Base-by-base conservation (phyloP, 306 rosid genomes). In the Quillaja saponaria region DNA sequence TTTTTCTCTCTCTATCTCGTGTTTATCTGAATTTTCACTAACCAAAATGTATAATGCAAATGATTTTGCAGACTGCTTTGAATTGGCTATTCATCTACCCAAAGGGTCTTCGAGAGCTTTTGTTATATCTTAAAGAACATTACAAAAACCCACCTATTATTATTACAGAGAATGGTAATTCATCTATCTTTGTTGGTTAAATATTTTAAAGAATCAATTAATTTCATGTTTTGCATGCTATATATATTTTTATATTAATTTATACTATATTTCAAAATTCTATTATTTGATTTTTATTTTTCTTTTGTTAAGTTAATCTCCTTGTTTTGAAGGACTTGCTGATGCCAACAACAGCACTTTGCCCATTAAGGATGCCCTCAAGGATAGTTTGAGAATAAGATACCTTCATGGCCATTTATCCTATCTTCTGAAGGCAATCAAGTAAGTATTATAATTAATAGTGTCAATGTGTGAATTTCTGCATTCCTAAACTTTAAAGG, bases 141-240 rank as follows among this genome's bases (percentile, higher is more conserved):
- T 85, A 76, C 73, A 74, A 80, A 6, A 57, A 79, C 46, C 88
- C 91, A 17, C 31, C 61, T 1, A 51, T 87, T 33, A 71, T 68
- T 72, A 61, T 87, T 15, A 87, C 86, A 13, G 95, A 87, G 61
- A 87, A 84, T 46, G 95, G 95, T 83, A 75, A 45, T 8, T 14
- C 17, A 13, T 9, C 39, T 15, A 13, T 20, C 15, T 20, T 3
- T 37, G 40, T 37, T 37, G 40, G 40, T 37, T 6, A 5, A 10
- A 1, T 55, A 3, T 18, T 6, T 5, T 19, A 12, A 11, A 6
- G n/a, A 10, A n/a, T 18, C 0, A 41, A 25, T 14, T 62, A 37
- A 37, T n/a, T n/a, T n/a, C n/a, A n/a, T 15, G 1, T 18, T 40
- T 67, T n/a, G 13, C 5, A 9, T 7, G 1, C 6, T 19, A 16